Percentiles rank a stretch among this genome's conserved stretches.
These are phyloP conservation scores for Penicillium canescens DNA, from an alignment of 495 filamentous ascomycete species.

Conservation along the genomic window DNA sequence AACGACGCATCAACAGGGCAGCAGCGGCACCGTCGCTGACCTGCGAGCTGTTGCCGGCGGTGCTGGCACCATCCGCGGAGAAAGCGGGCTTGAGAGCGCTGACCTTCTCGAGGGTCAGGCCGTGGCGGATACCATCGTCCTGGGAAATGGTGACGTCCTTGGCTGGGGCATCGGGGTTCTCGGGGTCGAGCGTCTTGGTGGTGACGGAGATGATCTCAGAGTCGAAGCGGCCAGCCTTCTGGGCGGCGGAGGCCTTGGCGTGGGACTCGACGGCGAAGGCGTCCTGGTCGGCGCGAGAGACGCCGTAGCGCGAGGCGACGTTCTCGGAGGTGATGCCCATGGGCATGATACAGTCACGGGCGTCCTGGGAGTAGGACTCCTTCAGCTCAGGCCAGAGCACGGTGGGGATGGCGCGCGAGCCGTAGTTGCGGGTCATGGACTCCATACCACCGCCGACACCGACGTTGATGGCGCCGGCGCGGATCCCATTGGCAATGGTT, in stretches of 20 bases:
- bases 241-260: conserved; percentile 66
- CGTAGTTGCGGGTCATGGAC: conserved; percentile 91
- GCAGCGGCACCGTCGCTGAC: conserved; percentile 88
- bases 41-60: conserved; percentile 85
- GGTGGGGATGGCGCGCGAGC: conserved; percentile 74
- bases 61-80: conserved; percentile 67
- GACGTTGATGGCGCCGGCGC: conserved; percentile 67
- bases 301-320: conserved; percentile 73
- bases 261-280: conserved; percentile 76
- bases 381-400: conserved; percentile 75
- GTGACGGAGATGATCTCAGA: conserved; percentile 76
- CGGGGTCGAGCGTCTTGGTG: conserved; percentile 55
- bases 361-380: conserved; percentile 64
- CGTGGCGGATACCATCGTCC: conserved; percentile 80
- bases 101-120: conserved; percentile 66
- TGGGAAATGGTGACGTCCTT: conserved; percentile 61
- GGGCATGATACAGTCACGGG: conserved; percentile 84
- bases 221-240: conserved; percentile 67
- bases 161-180: conserved; percentile 61
- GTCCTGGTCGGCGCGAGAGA: conserved; percentile 78
- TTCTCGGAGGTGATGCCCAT: conserved; percentile 96
- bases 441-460: conserved; percentile 91
- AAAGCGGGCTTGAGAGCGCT: conserved; percentile 84
- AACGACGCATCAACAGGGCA: conserved; percentile 78
- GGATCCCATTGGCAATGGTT: conserved; percentile 67